Conservation (phyloP, 768 basidiomycete genomes). For the Suillus subaureus region DNA sequence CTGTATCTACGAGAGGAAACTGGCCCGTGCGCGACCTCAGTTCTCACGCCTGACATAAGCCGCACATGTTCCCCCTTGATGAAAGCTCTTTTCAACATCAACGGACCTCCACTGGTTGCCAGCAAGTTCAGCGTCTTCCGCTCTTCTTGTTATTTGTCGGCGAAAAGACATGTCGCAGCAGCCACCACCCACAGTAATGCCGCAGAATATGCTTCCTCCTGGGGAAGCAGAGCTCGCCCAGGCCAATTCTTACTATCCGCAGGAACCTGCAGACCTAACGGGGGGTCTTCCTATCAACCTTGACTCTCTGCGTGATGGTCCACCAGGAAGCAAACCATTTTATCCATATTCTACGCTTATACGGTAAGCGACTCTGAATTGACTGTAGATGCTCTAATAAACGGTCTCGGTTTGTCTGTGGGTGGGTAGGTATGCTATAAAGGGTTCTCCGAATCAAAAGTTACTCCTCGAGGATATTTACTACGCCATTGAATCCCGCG, state of each 20-base stretch:
- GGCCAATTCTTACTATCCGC: constrained; percentile 69
- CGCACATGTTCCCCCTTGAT: constrained; percentile 46
- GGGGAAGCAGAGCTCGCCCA: constrained; percentile 52
- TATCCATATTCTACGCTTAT: constrained; percentile 92
- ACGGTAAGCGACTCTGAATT: constrained; percentile 53
- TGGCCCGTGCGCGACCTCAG: constrained; percentile 59
- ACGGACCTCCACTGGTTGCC: constrained; percentile 23
- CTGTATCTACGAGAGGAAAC: constrained; percentile 28
- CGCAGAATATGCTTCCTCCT: constrained; percentile 62
- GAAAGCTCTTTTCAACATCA: constrained; percentile 33
- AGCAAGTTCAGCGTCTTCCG: constrained; percentile 12
- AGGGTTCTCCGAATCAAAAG: constrained; percentile 87
- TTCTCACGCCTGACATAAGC: constrained; percentile 55
- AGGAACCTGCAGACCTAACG: constrained; percentile 75
- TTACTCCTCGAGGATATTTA: constrained; percentile 87
- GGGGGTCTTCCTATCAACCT: constrained; percentile 86
- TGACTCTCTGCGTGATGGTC: constrained; percentile 83
- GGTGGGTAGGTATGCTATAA: constrained; percentile 76
- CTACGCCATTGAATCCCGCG: constrained; percentile 87
- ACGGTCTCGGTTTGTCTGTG: constrained; percentile 13
- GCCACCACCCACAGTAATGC: constrained; percentile 55
- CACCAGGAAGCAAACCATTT: constrained; percentile 87
- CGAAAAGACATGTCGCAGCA: constrained; percentile 46
- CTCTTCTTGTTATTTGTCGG: constrained; percentile 16
- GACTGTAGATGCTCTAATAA: constrained; percentile 1